Conservation (phyloP, 108 stramenopile genomes). For the Cylindrotheca fusiformis region DNA sequence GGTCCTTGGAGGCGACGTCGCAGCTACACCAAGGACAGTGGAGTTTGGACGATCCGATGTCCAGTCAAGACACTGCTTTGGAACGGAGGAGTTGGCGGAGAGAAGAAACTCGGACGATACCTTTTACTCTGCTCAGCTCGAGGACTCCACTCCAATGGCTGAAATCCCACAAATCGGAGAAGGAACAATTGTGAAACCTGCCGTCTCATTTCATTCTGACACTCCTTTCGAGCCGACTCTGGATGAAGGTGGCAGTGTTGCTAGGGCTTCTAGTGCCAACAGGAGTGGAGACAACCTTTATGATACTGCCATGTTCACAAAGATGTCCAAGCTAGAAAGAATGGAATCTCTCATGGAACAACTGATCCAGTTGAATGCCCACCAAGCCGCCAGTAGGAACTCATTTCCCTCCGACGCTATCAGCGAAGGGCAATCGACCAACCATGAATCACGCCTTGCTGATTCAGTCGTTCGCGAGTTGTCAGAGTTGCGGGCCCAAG, state of each 20-base stretch:
- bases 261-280: no score
- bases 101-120: neutral
- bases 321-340: conserved; percentile 24
- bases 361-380: conserved; percentile 32
- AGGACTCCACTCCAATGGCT: no score
- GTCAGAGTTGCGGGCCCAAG: conserved; percentile 16
- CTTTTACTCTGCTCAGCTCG: neutral
- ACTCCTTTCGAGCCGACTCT: neutral
- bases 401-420: neutral
- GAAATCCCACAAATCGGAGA: neutral
- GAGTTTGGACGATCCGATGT: neutral
- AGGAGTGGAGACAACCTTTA: neutral
- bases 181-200: no score
- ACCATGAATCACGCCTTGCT: conserved; percentile 3
- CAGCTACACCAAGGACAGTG: neutral
- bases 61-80: no score
- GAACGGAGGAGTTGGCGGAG: neutral
- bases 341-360: conserved; percentile 49
- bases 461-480: conserved; percentile 20
- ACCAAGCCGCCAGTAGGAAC: conserved; percentile 6
- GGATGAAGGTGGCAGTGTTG: neutral
- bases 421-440: neutral
- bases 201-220: neutral
- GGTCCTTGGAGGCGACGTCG: neutral
- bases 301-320: neutral